These are phyloP conservation scores for Pythium biforme DNA, from an alignment of 352 stramenopile species.

Conservation along the genomic window DNA sequence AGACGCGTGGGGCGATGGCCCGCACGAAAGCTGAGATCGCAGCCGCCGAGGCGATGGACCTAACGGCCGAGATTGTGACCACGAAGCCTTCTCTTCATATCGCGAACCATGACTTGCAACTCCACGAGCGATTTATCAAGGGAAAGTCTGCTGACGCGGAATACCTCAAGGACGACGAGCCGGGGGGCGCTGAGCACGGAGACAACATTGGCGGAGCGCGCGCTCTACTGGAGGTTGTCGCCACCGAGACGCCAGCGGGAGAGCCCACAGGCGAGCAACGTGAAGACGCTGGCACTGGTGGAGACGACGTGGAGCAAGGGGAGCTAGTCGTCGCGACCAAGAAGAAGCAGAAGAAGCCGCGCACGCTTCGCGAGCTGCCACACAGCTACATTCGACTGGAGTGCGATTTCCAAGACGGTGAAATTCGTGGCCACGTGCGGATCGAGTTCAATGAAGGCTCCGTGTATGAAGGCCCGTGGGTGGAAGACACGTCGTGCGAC, in stretches of 20 bases:
- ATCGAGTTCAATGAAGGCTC: slow-evolving; percentile 82
- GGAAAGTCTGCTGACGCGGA: slow-evolving; percentile 60
- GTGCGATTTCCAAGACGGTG: slow-evolving; percentile 67
- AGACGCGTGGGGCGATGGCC: slow-evolving; percentile 33
- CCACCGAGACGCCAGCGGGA: slow-evolving; percentile 9
- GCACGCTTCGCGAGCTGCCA: slow-evolving; percentile 38
- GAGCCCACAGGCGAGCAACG: background rate
- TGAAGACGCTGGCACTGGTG: background rate
- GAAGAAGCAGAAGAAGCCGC: slow-evolving; percentile 22
- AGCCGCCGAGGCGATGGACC: slow-evolving; percentile 13
- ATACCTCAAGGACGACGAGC: slow-evolving; percentile 48
- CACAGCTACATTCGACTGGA: slow-evolving; percentile 74
- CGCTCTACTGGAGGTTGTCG: slow-evolving; percentile 9
- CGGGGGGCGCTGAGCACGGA: background rate
- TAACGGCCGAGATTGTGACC: slow-evolving; percentile 41
- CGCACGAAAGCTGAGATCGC: slow-evolving; percentile 27
- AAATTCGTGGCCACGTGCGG: slow-evolving; percentile 56
- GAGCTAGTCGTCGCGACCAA: background rate
- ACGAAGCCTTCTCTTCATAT: slow-evolving; percentile 56
- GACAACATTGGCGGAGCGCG: slow-evolving; percentile 21
- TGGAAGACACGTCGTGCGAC: slow-evolving; percentile 54
- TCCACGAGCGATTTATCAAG: slow-evolving; percentile 69
- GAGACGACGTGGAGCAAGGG: background rate
- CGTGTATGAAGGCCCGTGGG: slow-evolving; percentile 78
- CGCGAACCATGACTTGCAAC: slow-evolving; percentile 63